A percentile compares a stretch with the other conserved stretches of the same genome.
These are phyloP conservation scores for Cichorium intybus DNA, from an alignment of 140 eudicot species.

Conservation along the genomic window DNA sequence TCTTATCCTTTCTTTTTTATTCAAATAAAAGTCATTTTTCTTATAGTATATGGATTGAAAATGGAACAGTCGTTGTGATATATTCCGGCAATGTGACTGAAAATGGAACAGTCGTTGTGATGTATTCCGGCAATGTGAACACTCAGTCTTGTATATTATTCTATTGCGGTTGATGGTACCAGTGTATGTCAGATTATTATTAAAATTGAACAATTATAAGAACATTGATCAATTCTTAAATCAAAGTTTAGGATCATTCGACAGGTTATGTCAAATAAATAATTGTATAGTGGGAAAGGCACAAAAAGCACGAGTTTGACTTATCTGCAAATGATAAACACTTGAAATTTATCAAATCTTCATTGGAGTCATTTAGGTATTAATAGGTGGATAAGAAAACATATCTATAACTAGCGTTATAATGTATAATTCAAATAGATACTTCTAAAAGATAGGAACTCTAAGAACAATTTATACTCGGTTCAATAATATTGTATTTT, in stretches of 20 bases:
- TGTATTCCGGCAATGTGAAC: background rate
- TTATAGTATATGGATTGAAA: background rate
- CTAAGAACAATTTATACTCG: too few species aligned
- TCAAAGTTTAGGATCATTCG: conserved; percentile 8
- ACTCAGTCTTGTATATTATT: background rate
- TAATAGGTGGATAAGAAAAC: background rate
- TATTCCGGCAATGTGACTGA: background rate
- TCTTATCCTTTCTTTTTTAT: background rate
- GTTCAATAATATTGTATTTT: too few species aligned
- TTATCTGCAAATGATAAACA: background rate
- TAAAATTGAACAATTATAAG: background rate
- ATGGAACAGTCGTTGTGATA: background rate
- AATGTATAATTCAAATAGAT: too few species aligned
- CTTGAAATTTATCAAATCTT: background rate
- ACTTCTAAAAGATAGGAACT: too few species aligned
- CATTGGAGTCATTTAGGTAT: background rate
- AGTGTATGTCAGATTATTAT: background rate
- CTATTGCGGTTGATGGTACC: background rate
- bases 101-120: background rate
- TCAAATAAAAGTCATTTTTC: background rate
- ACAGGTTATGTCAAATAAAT: background rate
- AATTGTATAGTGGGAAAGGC: conserved; percentile 22
- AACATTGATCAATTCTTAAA: background rate
- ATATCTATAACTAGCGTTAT: too few species aligned
- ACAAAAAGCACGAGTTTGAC: conserved; percentile 26